Base-by-base conservation (phyloP, 257 asterid species). In the Orobanche coerulescens region DNA sequence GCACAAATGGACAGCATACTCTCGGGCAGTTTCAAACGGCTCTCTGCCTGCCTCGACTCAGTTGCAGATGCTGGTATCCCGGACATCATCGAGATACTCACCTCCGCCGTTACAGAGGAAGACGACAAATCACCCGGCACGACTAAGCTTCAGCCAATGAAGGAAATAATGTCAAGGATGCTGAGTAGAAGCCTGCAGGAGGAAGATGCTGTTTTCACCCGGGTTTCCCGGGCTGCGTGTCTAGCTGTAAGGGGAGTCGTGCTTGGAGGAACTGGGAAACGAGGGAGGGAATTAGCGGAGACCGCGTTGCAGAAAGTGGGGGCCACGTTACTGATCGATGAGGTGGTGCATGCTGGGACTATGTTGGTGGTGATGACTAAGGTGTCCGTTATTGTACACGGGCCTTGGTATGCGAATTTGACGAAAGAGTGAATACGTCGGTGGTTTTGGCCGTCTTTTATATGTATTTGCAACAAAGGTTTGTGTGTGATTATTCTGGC, bases 101-200 rank as follows among this genome's bases (percentile, higher is more conserved):
- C 14, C 54, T 12, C 77, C 53, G 2, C 75, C 50, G 56, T 66
- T 16, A 13, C 75, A 9, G 76, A 64, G 43, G 76, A 79, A 66
- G 72, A 76, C 10, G 69, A 37, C 55, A 40, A 44, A 46, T 26
- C 66, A 16, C 25, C 54, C 47, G 85, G 80, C 39, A 15, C 24
- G 10, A 20, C 25, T 18, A 53, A 81, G 75, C 78, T 73, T 39
- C 76, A 81, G 44, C 44, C 82, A 1, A 37, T 71, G 69, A 80
- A 83, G 79, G 85, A 82, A 36, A 71, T 90, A 25, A 87, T 88
- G 86, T 79, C 72, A n/a, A 84, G 95, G 64, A 87, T 87, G 95
- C 46, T 90, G 61, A 71, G 80, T 77, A 90, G 81, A 70, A 85
- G 89, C 76, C 75, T 90, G 68, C 97, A 85, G 75, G 91, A 83